Percentiles rank a stretch among this genome's conserved stretches.
Evolutionary conservation across 2,329 filamentous ascomycete species (phyloP).

Genomic region (Grosmannia serpens): DNA sequence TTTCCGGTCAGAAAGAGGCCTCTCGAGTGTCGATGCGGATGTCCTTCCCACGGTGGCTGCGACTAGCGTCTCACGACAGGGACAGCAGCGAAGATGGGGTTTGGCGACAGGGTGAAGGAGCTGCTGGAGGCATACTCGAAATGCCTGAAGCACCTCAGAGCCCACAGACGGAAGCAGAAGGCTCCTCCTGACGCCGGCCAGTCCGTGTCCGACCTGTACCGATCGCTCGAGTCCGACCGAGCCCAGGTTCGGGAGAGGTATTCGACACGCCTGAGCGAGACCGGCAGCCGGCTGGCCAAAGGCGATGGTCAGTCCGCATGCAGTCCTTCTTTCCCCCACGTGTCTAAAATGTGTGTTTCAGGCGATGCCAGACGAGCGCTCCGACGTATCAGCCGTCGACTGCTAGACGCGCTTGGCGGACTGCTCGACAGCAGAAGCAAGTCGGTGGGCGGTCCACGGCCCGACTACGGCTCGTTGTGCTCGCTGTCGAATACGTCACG

Average conservation of each 20-base stretch:
- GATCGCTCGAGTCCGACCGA: constrained; percentile 27
- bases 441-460: constrained; percentile 12
- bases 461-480: constrained; percentile 35
- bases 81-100: constrained; percentile 11
- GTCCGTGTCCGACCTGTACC: constrained; percentile 9
- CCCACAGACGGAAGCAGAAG: neutral
- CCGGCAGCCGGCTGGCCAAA: constrained; percentile 29
- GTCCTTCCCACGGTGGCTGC: too few species aligned
- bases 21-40: too few species aligned
- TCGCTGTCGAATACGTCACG: constrained; percentile 35
- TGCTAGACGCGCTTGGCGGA: constrained; percentile 29
- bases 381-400: constrained; percentile 28
- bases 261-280: constrained; percentile 25
- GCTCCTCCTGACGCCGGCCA: neutral
- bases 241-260: constrained; percentile 31
- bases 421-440: constrained; percentile 24
- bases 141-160: constrained; percentile 25
- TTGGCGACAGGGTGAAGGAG: constrained; percentile 30
- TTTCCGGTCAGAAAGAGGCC: too few species aligned
- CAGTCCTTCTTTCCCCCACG: too few species aligned
- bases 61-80: too few species aligned
- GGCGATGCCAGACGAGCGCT: constrained; percentile 27
- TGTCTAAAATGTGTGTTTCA: constrained; percentile 11
- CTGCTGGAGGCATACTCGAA: constrained; percentile 37
- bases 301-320: constrained; percentile 38